These are phyloP conservation scores for Mrakia hoshinonis DNA, from an alignment of 768 basidiomycete genomes.

Conservation along the genomic window DNA sequence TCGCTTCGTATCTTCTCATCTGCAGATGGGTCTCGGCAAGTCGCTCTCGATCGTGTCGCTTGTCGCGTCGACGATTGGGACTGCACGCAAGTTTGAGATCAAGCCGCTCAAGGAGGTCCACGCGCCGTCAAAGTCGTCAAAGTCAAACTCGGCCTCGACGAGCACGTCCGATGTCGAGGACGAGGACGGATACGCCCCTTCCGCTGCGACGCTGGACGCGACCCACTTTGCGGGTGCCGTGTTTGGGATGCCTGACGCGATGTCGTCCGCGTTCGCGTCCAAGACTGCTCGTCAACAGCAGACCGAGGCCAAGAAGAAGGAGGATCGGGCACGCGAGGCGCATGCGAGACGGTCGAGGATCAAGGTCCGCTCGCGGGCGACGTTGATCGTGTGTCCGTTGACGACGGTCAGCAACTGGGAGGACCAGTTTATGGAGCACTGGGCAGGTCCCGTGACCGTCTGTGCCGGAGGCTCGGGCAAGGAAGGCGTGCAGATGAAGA, in stretches of 20 bases:
- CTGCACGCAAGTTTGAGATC: slow-evolving; percentile 59
- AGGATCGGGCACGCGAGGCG: slow-evolving; percentile 66
- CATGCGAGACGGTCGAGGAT: slow-evolving; percentile 34
- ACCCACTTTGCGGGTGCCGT: slow-evolving; percentile 67
- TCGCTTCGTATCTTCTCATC: neutral
- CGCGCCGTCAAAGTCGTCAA: slow-evolving; percentile 13
- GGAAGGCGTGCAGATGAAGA: slow-evolving; percentile 12
- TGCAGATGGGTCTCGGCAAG: slow-evolving; percentile 94
- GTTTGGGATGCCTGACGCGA: slow-evolving; percentile 64
- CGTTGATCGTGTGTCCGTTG: slow-evolving; percentile 90
- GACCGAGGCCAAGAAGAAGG: slow-evolving; percentile 53
- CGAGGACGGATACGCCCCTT: slow-evolving; percentile 30
- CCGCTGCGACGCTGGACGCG: slow-evolving; percentile 42
- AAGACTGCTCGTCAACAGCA: slow-evolving; percentile 48
- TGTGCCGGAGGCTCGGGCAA: slow-evolving; percentile 46
- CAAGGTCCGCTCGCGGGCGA: slow-evolving; percentile 62
- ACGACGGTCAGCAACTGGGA: slow-evolving; percentile 99
- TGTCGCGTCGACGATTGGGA: slow-evolving; percentile 70
- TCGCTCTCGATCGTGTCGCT: slow-evolving; percentile 92
- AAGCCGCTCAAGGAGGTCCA: slow-evolving; percentile 44
- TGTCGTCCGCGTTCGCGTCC: neutral
- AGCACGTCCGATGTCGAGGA: neutral
- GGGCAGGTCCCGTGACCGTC: slow-evolving; percentile 77
- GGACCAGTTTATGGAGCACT: slow-evolving; percentile 95
- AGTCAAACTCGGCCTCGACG: slow-evolving; percentile 26